A percentile compares a stretch with the other conserved stretches of the same genome.
Evolutionary conservation across 176 grass and related monocot genomes (phyloP).

Genomic region (Oryza glaberrima): DNA sequence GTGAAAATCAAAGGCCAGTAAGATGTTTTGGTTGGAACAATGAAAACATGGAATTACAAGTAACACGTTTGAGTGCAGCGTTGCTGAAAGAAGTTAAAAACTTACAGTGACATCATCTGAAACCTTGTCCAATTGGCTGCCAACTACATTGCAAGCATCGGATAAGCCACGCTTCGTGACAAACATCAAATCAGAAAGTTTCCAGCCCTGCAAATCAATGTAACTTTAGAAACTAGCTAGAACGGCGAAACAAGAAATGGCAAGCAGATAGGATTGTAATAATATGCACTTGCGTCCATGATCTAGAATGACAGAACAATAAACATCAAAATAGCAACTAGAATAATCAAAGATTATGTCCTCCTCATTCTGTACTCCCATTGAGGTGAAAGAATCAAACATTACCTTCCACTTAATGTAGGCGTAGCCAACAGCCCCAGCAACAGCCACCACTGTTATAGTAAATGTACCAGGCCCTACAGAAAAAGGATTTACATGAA

Average conservation of each 20-base stretch:
- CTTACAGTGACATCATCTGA: slow-evolving; percentile 69
- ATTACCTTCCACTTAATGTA: slow-evolving; percentile 88
- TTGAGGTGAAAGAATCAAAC: neutral
- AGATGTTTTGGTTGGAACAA: slow-evolving; percentile 1
- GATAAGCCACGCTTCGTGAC: slow-evolving; percentile 72
- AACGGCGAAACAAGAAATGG: neutral
- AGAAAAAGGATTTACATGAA: neutral
- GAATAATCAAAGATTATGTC: neutral
- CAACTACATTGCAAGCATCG: slow-evolving; percentile 75
- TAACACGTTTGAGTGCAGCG: neutral
- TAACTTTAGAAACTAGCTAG: slow-evolving; percentile 6
- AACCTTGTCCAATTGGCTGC: slow-evolving; percentile 75
- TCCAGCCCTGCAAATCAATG: slow-evolving; percentile 68
- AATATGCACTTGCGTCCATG: neutral
- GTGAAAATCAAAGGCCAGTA: neutral
- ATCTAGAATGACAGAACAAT: neutral
- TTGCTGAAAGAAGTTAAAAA: slow-evolving; percentile 6
- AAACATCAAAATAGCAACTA: neutral
- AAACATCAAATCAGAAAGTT: slow-evolving; percentile 87
- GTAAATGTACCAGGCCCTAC: slow-evolving; percentile 34
- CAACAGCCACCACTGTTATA: slow-evolving; percentile 53
- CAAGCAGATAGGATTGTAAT: neutral
- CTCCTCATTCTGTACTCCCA: neutral
- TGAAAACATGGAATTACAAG: neutral
- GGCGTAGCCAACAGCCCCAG: slow-evolving; percentile 64